Conservation (phyloP, 768 basidiomycete species). For the Auricularia heimuer region DNA sequence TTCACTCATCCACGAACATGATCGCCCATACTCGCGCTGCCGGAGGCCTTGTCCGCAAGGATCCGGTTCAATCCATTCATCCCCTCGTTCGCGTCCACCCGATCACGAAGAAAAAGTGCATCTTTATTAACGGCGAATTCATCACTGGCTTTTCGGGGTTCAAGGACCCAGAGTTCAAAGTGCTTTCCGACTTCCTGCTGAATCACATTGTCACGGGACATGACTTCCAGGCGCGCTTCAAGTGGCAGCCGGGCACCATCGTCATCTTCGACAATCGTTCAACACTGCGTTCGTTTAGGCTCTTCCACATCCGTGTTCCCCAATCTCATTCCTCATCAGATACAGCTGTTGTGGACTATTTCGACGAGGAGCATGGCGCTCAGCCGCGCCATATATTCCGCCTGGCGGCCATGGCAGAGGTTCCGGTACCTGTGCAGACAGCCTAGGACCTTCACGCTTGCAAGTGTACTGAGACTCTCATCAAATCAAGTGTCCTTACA, state of each 20-base stretch:
- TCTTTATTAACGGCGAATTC: constrained; percentile 82
- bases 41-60: constrained; percentile 66
- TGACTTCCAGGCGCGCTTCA: constrained; percentile 51
- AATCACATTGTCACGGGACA: constrained; percentile 69
- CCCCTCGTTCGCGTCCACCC: constrained; percentile 73
- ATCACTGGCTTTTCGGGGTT: constrained; percentile 45
- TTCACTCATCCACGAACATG: constrained; percentile 58
- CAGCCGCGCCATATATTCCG: background rate
- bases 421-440: background rate
- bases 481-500: no score
- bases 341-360: background rate
- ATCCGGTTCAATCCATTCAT: constrained; percentile 74
- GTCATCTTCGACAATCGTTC: background rate
- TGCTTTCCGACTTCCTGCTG: constrained; percentile 53
- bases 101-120: constrained; percentile 79
- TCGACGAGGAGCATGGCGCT: background rate
- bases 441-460: no score
- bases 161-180: constrained; percentile 28
- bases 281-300: background rate
- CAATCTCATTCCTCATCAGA: background rate
- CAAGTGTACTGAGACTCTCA: no score
- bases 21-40: constrained; percentile 56
- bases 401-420: background rate
- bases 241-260: background rate
- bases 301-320: background rate